Base-by-base conservation (phyloP, 1,284 basidiomycete genomes). In the Sporisorium graminicola region DNA sequence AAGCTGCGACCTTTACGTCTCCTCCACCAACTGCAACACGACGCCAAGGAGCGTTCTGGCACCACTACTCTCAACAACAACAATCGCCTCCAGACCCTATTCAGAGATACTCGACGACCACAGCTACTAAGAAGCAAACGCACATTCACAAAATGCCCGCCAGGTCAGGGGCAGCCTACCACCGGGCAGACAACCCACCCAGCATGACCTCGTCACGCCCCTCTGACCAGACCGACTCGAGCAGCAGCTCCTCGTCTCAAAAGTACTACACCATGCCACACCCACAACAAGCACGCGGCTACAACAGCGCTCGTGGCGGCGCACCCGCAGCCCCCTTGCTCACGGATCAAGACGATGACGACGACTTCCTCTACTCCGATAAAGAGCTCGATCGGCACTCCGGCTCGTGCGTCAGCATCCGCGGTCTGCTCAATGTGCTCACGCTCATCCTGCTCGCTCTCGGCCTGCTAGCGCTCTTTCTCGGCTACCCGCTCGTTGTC, bases 401-500 rank as follows among this genome's bases (percentile, higher is more conserved):
- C 9, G 55, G 63, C 40, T 52, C 57, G 2, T 75, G 74, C 44
- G 62, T 77, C 64, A 64, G 66, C 31, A 43, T 49, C 26, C 70
- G 80, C n/a, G 83, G 82, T 6, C n/a, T 81, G 1, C 74, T 83
- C 46, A 84, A 85, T 44, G 70, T 81, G 24, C 54, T 75, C 35
- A 82, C 82, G 0, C 71, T 84, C n/a, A 59, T 79, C 44, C 46
- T 83, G 2, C 70, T 85, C 14, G 65, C 72, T 10, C 31, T 73
- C 3, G 80, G 67, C 33, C 60, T 84, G 1, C 57, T 85, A 2
- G 79, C 74, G 35, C 74, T 85, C 22, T 85, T 85, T 57, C 73
- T 82, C 9, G 84, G 83, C 42, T 85, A 85, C 54, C 84, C 84
- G 2, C 72, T 85, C 42, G 53, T 82, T 2, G 76, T 72, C 2